Base-by-base conservation (phyloP, 1,284 basidiomycete genomes). In the Malassezia sympodialis region DNA sequence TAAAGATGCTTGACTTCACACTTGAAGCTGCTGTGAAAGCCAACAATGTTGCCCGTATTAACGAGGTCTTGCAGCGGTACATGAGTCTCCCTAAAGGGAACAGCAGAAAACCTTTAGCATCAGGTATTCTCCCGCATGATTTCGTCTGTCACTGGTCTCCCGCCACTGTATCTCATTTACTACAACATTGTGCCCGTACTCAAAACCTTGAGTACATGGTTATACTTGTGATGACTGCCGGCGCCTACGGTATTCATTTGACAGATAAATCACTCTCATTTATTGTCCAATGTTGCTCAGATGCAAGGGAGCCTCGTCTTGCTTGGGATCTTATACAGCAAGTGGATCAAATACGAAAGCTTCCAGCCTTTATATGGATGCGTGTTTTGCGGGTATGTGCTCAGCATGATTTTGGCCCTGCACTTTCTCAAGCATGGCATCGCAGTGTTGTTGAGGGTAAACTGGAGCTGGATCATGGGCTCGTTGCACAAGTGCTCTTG, bases 391-490 rank as follows among this genome's bases (percentile, higher is more conserved):
- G 65, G 10, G 45, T 49, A 1, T 68, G 62, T 30, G 66, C 67
- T 12, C 57, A 62, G 27, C 56, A 56, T 1, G 57, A 58, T 37
- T 66, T 63, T 40, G 15, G 64, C 8, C 60, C 63, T 8, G 69
- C 60, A 5, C 53, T 68, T 3, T 56, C 61, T 17, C 53, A 62
- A 14, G 62, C 67, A 6, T 72, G 69, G 69, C 48, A 62, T 7
- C 51, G 47, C 10, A 58, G 51, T 8, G 54, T 64, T 6, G 48
- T 39, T 1, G 46, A 58, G 12, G 58, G 59, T 2, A 53, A 59
- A 0, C 43, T 58, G 2, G 46, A 46, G 15, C 61, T 64, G 0
- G 67, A 69, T 30, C 65, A 69, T 8, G 69, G 69, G 1, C 51
- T 62, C 8, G 1, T 62, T 7, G 39, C 65, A 6, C 37, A 49